phyloP scores from a whole-genome alignment of 169 alveolate genomes.

The Babesia ovis region DNA sequence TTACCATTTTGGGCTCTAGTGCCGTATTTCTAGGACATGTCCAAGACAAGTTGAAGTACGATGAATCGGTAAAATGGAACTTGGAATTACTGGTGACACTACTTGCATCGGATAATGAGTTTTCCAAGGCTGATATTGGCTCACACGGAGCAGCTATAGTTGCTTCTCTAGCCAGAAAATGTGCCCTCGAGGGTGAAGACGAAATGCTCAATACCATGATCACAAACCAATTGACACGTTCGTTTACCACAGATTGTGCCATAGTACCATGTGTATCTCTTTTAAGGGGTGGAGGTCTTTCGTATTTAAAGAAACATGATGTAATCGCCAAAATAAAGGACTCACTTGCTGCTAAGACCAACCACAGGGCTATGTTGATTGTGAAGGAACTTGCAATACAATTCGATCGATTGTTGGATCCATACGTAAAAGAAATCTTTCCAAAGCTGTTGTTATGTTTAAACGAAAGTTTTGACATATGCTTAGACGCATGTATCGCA shows the following conservation, averaged over 20 bases:
- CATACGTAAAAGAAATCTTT: slow-evolving; percentile 35
- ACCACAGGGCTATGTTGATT: not conserved
- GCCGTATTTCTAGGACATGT: slow-evolving; percentile 10
- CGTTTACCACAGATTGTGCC: not conserved
- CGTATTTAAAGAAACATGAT: slow-evolving; percentile 36
- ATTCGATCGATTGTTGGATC: slow-evolving; percentile 46
- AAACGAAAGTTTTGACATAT: slow-evolving; percentile 6
- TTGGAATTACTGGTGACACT: slow-evolving; percentile 11
- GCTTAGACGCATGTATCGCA: not conserved
- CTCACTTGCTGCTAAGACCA: not conserved
- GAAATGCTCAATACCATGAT: slow-evolving; percentile 14
- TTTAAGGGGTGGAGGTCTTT: slow-evolving; percentile 42
- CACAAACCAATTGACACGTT: not conserved
- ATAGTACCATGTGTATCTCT: slow-evolving; percentile 40
- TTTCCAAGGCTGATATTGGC: slow-evolving; percentile 19
- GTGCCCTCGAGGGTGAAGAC: slow-evolving; percentile 40
- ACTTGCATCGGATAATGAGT: slow-evolving; percentile 12
- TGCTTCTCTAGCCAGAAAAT: slow-evolving; percentile 21
- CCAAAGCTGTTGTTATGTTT: slow-evolving; percentile 21
- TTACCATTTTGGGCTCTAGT: slow-evolving; percentile 3
- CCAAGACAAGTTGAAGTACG: slow-evolving; percentile 11
- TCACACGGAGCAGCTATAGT: slow-evolving; percentile 11
- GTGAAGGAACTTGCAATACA: slow-evolving; percentile 19
- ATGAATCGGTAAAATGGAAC: slow-evolving; percentile 10
- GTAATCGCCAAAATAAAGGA: slow-evolving; percentile 31